A percentile compares a stretch with the other conserved stretches of the same genome.
These are phyloP conservation scores for Fusarium lateritium DNA, from an alignment of 2,329 filamentous ascomycete genomes.

Conservation along the genomic window DNA sequence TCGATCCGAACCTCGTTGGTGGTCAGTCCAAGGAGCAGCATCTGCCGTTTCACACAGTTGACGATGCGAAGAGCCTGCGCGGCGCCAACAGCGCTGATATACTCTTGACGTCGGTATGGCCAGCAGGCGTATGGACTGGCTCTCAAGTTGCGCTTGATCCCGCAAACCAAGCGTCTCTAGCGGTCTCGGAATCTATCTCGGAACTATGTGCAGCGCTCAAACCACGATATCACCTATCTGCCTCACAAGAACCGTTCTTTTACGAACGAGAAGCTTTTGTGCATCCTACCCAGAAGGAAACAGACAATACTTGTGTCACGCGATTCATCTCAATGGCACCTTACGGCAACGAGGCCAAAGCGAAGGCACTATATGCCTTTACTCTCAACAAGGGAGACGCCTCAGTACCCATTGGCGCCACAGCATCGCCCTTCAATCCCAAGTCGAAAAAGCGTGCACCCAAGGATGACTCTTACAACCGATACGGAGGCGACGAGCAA, in stretches of 20 bases:
- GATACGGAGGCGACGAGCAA: constrained; percentile 66
- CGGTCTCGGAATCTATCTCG: constrained; percentile 77
- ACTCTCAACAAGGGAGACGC: constrained; percentile 76
- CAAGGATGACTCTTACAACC: constrained; percentile 64
- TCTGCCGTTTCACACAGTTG: constrained; percentile 81
- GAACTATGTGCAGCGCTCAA: constrained; percentile 85
- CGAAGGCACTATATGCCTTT: constrained; percentile 87
- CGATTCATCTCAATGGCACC: constrained; percentile 92
- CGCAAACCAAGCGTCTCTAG: constrained; percentile 65
- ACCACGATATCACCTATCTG: constrained; percentile 92
- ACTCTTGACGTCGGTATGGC: constrained; percentile 90
- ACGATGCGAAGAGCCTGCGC: constrained; percentile 81
- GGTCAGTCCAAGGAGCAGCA: constrained; percentile 80
- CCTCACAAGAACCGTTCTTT: constrained; percentile 75
- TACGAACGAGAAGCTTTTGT: constrained; percentile 96
- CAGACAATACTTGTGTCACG: constrained; percentile 74
- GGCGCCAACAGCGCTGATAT: constrained; percentile 88
- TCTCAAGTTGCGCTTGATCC: constrained; percentile 74
- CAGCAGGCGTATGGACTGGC: constrained; percentile 76
- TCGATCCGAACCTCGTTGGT: constrained; percentile 72
- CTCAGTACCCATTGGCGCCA: constrained; percentile 78
- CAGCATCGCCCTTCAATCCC: constrained; percentile 78
- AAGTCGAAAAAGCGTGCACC: constrained; percentile 71
- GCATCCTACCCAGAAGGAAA: constrained; percentile 67
- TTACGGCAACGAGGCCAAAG: constrained; percentile 81